A percentile compares a stretch with the other conserved stretches of the same genome.
Evolutionary conservation across 495 filamentous ascomycete genomes (phyloP).

Genomic region (Xylaria curta): DNA sequence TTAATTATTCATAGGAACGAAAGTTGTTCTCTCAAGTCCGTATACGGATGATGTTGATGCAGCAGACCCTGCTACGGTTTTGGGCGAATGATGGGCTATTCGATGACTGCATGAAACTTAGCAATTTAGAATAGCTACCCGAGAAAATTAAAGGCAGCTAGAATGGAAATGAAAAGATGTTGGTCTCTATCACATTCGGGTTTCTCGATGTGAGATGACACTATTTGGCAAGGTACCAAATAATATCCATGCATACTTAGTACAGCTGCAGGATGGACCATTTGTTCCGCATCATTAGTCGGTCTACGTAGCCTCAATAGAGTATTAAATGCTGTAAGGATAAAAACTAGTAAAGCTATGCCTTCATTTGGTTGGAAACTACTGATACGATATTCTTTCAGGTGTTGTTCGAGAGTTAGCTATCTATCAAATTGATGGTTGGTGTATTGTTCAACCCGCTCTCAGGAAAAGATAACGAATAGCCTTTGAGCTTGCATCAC

Average conservation of each 20-base stretch:
- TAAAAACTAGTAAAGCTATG: not conserved
- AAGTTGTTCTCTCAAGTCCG: not conserved
- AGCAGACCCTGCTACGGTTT: not conserved
- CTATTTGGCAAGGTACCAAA: not conserved
- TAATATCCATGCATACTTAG: not conserved
- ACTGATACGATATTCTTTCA: not conserved
- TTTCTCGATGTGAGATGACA: not conserved
- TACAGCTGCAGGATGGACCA: not conserved
- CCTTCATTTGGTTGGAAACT: not conserved
- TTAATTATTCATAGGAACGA: not conserved
- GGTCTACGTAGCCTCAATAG: not conserved
- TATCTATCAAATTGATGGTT: not conserved
- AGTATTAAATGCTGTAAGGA: not conserved
- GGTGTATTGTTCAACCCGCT: not conserved
- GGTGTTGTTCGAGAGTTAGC: not conserved
- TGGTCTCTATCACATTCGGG: not conserved
- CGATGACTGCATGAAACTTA: not conserved
- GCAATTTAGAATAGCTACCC: not conserved
- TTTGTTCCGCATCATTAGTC: not conserved
- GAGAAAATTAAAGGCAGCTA: not conserved
- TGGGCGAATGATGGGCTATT: not conserved
- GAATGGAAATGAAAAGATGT: not conserved
- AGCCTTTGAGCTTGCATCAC: not conserved
- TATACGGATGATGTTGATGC: not conserved
- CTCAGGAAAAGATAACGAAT: not conserved